A percentile compares a stretch with the other conserved stretches of the same genome.
Conservation (phyloP, 192 early-diverging fungal genomes). For the Entomortierella chlamydospora region DNA sequence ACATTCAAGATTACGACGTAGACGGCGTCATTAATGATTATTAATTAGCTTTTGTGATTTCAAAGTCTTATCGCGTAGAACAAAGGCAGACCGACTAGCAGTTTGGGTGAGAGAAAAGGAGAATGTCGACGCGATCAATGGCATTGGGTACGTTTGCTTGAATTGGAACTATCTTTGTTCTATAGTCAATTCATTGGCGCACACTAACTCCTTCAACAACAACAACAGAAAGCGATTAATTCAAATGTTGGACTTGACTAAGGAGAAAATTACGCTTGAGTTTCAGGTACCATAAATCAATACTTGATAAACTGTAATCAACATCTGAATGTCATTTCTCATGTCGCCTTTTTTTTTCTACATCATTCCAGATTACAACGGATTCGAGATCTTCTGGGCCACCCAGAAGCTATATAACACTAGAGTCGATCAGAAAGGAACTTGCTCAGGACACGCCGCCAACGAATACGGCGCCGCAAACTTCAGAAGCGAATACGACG, state of each 20-base stretch:
- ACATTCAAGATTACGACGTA: too few relatives aligned
- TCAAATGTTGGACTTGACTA: slow-evolving; percentile 48
- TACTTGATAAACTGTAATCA: too few relatives aligned
- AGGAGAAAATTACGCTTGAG: slow-evolving; percentile 55
- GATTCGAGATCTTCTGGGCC: slow-evolving; percentile 8
- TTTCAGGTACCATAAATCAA: slow-evolving; percentile 54
- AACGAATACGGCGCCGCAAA: neutral
- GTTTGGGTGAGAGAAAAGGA: slow-evolving; percentile 60
- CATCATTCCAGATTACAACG: slow-evolving; percentile 20
- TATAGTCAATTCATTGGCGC: too few relatives aligned
- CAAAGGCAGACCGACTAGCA: slow-evolving; percentile 53
- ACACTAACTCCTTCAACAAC: too few relatives aligned
- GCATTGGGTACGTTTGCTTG: slow-evolving; percentile 52
- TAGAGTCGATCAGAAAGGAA: slow-evolving; percentile 28
- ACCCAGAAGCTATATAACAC: slow-evolving; percentile 15
- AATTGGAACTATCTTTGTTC: neutral
- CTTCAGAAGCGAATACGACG: slow-evolving; percentile 6
- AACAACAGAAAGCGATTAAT: slow-evolving; percentile 50
- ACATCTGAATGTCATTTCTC: too few relatives aligned
- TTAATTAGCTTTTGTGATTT: too few relatives aligned
- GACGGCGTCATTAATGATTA: too few relatives aligned
- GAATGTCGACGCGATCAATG: slow-evolving; percentile 56
- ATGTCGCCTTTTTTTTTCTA: neutral
- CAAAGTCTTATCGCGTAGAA: slow-evolving; percentile 54
- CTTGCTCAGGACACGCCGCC: slow-evolving; percentile 12